phyloP scores from a whole-genome alignment of 495 filamentous ascomycete species.

The Filosporella fistucella region DNA sequence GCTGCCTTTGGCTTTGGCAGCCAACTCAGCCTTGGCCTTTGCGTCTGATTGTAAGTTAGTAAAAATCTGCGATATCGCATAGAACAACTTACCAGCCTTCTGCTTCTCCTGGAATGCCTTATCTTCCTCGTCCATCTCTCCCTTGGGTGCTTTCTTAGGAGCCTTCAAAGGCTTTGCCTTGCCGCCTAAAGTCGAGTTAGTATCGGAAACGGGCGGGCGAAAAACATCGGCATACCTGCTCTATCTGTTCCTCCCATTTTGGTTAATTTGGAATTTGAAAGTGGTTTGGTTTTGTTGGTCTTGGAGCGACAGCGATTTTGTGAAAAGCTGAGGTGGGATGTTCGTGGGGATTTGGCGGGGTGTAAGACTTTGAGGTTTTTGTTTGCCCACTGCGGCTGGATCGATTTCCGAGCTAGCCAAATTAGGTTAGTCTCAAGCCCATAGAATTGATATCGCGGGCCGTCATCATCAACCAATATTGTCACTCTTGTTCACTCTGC shows the following conservation, averaged over 20 bases:
- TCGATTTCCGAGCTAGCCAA: not conserved
- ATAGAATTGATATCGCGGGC: not conserved
- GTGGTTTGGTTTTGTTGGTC: not conserved
- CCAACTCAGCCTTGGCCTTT: constrained; percentile 72
- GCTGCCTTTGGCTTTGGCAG: constrained; percentile 51
- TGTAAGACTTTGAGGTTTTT: constrained; percentile 8
- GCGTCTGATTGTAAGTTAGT: constrained; percentile 47
- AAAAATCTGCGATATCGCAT: not conserved
- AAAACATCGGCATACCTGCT: constrained; percentile 25
- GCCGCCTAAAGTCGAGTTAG: constrained; percentile 51
- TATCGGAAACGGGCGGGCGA: not conserved
- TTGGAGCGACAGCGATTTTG: not conserved
- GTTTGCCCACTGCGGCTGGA: not conserved
- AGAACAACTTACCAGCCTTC: constrained; percentile 53
- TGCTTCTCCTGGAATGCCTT: constrained; percentile 71
- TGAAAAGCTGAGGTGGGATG: not conserved
- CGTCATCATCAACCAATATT: not conserved
- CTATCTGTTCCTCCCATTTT: constrained; percentile 33
- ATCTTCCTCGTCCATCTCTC: constrained; percentile 68
- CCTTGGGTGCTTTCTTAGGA: constrained; percentile 72
- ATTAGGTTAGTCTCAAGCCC: not conserved
- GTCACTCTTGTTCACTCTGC: too few species aligned
- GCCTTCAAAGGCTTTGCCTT: constrained; percentile 82
- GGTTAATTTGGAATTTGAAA: constrained; percentile 4
- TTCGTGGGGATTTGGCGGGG: constrained; percentile 1